Evolutionary conservation across 768 basidiomycete genomes (phyloP).

Genomic region (Mycena capillaripes): DNA sequence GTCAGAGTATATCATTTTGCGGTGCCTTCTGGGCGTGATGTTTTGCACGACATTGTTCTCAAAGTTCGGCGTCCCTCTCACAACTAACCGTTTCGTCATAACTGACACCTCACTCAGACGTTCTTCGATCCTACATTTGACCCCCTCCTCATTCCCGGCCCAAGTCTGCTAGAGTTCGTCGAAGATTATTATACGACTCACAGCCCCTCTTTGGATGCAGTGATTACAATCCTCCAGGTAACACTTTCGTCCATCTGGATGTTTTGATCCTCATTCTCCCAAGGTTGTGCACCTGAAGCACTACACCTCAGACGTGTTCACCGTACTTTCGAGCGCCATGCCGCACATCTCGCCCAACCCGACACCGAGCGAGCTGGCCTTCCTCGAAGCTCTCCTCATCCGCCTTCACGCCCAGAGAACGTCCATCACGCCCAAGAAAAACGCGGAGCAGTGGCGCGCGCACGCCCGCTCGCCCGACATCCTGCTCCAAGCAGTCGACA

Average conservation of each 20-base stretch:
- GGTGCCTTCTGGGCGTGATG: constrained; percentile 60
- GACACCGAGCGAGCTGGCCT: constrained; percentile 32
- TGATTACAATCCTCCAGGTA: constrained; percentile 76
- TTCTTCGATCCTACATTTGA: constrained; percentile 77
- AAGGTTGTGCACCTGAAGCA: constrained; percentile 80
- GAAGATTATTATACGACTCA: constrained; percentile 70
- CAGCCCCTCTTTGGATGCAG: constrained; percentile 67
- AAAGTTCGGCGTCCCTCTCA: constrained; percentile 55
- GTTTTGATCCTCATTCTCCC: not conserved
- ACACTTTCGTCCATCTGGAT: constrained; percentile 17
- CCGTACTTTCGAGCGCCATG: constrained; percentile 51
- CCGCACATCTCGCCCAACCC: constrained; percentile 41
- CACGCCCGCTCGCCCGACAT: constrained; percentile 48
- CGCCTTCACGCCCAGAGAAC: constrained; percentile 45
- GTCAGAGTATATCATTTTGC: constrained; percentile 67
- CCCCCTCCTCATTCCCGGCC: constrained; percentile 74
- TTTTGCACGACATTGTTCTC: constrained; percentile 68
- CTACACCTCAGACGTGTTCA: constrained; percentile 71
- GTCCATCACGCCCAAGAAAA: constrained; percentile 1
- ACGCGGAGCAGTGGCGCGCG: constrained; percentile 41
- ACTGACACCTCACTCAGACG: constrained; percentile 52
- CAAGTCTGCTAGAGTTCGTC: constrained; percentile 66
- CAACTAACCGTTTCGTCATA: not conserved
- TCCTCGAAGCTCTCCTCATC: constrained; percentile 54
- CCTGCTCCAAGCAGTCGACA: constrained; percentile 38